These are phyloP conservation scores for Lyophyllum semitale DNA, from an alignment of 768 basidiomycete species.

Conservation along the genomic window DNA sequence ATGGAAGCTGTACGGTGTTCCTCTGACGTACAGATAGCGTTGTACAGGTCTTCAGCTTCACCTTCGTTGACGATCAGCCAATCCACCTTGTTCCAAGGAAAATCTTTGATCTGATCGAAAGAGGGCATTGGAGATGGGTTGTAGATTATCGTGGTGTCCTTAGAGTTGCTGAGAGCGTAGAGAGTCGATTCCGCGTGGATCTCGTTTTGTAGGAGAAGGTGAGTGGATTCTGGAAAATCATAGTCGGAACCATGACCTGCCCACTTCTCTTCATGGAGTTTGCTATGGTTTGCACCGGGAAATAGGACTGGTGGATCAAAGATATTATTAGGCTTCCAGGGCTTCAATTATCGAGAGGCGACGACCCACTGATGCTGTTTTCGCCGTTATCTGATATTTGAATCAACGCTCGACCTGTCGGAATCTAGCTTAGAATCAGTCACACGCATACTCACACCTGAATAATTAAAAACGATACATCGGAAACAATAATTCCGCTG, in stretches of 20 bases:
- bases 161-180: constrained; percentile 29
- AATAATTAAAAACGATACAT: constrained; percentile 28
- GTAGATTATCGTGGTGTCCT: constrained; percentile 37
- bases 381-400: constrained; percentile 60
- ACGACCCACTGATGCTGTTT: constrained; percentile 58
- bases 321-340: background rate
- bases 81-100: constrained; percentile 52
- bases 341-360: background rate
- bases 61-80: constrained; percentile 62
- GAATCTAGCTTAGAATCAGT: constrained; percentile 31
- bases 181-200: constrained; percentile 47
- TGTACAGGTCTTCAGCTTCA: constrained; percentile 43
- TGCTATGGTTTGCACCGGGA: constrained; percentile 58
- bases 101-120: constrained; percentile 34
- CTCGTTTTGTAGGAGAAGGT: constrained; percentile 64
- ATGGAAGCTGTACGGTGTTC: constrained; percentile 1
- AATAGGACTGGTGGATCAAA: constrained; percentile 43
- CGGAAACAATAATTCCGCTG: constrained; percentile 35
- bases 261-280: constrained; percentile 32
- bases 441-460: background rate
- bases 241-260: constrained; percentile 10
- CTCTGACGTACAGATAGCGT: constrained; percentile 20
- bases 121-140: constrained; percentile 63
- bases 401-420: constrained; percentile 62
- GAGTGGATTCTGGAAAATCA: constrained; percentile 39